A percentile compares a stretch with the other conserved stretches of the same genome.
phyloP scores from a whole-genome alignment of 768 basidiomycete species.

The Amanita rimosa region DNA sequence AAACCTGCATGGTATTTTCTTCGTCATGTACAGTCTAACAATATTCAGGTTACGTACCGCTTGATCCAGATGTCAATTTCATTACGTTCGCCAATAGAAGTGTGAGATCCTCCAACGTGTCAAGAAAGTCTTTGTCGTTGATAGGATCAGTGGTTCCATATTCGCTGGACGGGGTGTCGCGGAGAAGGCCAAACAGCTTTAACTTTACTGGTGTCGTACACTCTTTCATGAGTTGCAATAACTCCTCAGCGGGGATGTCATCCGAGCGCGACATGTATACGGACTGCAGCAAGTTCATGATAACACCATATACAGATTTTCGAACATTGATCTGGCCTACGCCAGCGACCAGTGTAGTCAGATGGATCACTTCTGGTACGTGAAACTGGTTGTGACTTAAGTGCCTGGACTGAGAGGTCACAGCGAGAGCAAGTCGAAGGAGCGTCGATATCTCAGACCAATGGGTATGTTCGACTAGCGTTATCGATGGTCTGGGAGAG shows the following conservation, averaged over 20 bases:
- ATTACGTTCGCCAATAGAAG: slow-evolving; percentile 52
- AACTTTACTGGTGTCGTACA: slow-evolving; percentile 46
- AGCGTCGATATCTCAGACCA: slow-evolving; percentile 80
- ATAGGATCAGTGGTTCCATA: slow-evolving; percentile 45
- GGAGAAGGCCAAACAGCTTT: slow-evolving; percentile 61
- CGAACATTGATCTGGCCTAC: slow-evolving; percentile 67
- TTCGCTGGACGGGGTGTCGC: slow-evolving; percentile 57
- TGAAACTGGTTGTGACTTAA: slow-evolving; percentile 62
- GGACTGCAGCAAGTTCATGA: slow-evolving; percentile 76
- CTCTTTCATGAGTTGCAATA: slow-evolving; percentile 53
- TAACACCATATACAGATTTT: slow-evolving; percentile 70
- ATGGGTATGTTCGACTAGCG: slow-evolving; percentile 57
- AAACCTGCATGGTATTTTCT: slow-evolving; percentile 34
- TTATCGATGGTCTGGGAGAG: slow-evolving; percentile 48
- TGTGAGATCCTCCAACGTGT: slow-evolving; percentile 56
- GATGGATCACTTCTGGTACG: slow-evolving; percentile 74
- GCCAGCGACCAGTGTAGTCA: slow-evolving; percentile 67
- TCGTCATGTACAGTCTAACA: not conserved
- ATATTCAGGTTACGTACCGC: slow-evolving; percentile 35
- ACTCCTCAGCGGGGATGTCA: slow-evolving; percentile 46
- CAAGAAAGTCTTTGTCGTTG: slow-evolving; percentile 46
- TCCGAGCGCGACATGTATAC: slow-evolving; percentile 51
- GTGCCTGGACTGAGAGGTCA: slow-evolving; percentile 56
- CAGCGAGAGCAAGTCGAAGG: slow-evolving; percentile 61
- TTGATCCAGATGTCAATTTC: slow-evolving; percentile 52